phyloP scores from a whole-genome alignment of 2,329 filamentous ascomycete genomes.

The Pseudogymnoascus sp. region DNA sequence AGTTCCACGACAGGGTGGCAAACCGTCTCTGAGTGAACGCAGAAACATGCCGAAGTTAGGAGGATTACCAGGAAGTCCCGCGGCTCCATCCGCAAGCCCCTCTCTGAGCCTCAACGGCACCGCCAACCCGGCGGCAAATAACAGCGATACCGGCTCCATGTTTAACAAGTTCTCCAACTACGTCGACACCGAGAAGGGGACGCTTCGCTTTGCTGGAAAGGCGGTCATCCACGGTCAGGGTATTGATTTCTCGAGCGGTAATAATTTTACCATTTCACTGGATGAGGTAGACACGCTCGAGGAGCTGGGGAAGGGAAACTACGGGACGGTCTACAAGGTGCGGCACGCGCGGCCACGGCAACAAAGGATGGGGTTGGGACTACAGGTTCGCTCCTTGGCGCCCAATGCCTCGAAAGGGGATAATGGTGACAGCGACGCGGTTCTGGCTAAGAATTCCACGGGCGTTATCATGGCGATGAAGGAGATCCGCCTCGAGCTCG shows the following conservation, averaged over 20 bases:
- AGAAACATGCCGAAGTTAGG: slow-evolving; percentile 55
- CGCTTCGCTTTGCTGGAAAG: slow-evolving; percentile 86
- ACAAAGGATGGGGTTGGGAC: slow-evolving; percentile 51
- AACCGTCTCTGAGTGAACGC: slow-evolving; percentile 59
- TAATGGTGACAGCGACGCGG: slow-evolving; percentile 15
- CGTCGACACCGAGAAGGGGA: slow-evolving; percentile 86
- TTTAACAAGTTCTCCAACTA: slow-evolving; percentile 70
- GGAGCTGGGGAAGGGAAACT: slow-evolving; percentile 95
- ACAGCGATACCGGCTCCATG: slow-evolving; percentile 32
- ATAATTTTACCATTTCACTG: slow-evolving; percentile 85
- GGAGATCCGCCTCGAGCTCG: slow-evolving; percentile 88
- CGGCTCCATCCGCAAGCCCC: slow-evolving; percentile 15
- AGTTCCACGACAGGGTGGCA: slow-evolving; percentile 34
- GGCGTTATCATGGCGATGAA: slow-evolving; percentile 98
- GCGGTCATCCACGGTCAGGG: slow-evolving; percentile 82
- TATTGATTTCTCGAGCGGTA: slow-evolving; percentile 85
- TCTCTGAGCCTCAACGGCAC: slow-evolving; percentile 12
- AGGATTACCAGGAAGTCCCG: slow-evolving; percentile 24
- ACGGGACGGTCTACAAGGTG: slow-evolving; percentile 96
- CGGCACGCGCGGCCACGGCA: slow-evolving; percentile 63
- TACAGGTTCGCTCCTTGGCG: slow-evolving; percentile 37
- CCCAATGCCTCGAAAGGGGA: slow-evolving; percentile 22
- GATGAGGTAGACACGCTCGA: slow-evolving; percentile 91
- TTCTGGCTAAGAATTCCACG: slow-evolving; percentile 37
- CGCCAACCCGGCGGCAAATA: slow-evolving; percentile 18